Base-by-base conservation (phyloP, 108 stramenopile genomes). In the Nitzschia palea region DNA sequence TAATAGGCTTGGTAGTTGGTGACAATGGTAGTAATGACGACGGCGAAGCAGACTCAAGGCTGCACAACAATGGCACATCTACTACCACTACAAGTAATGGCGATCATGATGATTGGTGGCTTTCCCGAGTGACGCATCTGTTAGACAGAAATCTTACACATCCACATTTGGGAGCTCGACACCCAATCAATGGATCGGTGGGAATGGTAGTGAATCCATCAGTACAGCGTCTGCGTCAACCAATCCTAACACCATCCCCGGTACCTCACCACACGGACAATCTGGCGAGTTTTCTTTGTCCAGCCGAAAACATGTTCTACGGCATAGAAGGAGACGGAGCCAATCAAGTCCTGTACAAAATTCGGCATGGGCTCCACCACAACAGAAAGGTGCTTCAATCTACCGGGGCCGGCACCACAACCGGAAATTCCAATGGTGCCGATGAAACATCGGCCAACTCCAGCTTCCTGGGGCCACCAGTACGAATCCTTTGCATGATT, bases 401-500 rank as follows among this genome's bases (percentile, higher is more conserved):
- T n/a, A n/a, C n/a, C n/a, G n/a, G n/a, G n/a, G n/a, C n/a, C n/a
- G n/a, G n/a, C n/a, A n/a, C n/a, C n/a, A n/a, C n/a, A n/a, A n/a
- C n/a, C n/a, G n/a, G n/a, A n/a, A n/a, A n/a, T n/a, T n/a, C n/a
- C n/a, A n/a, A n/a, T n/a, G n/a, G n/a, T n/a, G n/a, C n/a, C n/a
- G n/a, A n/a, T n/a, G n/a, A n/a, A n/a, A n/a, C n/a, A n/a, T n/a
- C n/a, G 10, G 8, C 10, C 37, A 40, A 40, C 10, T 14, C 37
- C 10, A 40, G 37, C 14, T 40, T 8, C 10, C 37, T 10, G 37
- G 14, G 37, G 6, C 48, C n/a, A 20, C 48, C 48, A 8, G 20
- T 18, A 20, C 48, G 48, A 42, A 10, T 61, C 4, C 42, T 61
- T n/a, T 61, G 59, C 30, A 31, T 23, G 20, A 42, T 61, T 23